Evolutionary conservation across 2,329 filamentous ascomycete species (phyloP).

Genomic region (Cyanodermella asteris): DNA sequence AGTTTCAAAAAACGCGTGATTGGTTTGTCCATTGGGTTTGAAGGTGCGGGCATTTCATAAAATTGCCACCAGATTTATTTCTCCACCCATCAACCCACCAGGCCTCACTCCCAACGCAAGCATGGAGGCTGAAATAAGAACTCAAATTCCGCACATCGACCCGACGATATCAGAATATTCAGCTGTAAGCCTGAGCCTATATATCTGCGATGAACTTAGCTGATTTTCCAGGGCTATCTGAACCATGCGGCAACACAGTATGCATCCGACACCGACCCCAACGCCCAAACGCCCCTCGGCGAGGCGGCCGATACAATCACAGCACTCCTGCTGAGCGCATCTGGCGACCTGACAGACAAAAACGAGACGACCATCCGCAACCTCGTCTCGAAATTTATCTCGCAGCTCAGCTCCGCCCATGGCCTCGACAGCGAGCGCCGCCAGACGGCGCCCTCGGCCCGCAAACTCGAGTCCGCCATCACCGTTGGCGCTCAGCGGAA

Average conservation of each 20-base stretch:
- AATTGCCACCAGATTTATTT: no score
- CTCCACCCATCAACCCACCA: no score
- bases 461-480: slow-evolving; percentile 77
- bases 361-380: slow-evolving; percentile 60
- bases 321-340: slow-evolving; percentile 83
- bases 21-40: no score
- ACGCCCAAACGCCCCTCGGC: slow-evolving; percentile 50
- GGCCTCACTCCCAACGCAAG: no score
- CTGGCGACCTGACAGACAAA: slow-evolving; percentile 50
- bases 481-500: slow-evolving; percentile 86
- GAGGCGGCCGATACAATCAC: slow-evolving; percentile 71
- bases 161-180: slow-evolving; percentile 80
- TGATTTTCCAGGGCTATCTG: slow-evolving; percentile 45
- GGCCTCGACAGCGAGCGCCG: slow-evolving; percentile 42
- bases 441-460: slow-evolving; percentile 54
- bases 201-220: slow-evolving; percentile 2
- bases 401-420: slow-evolving; percentile 53
- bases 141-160: slow-evolving; percentile 69
- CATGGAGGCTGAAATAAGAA: slow-evolving; percentile 83
- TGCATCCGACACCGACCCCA: slow-evolving; percentile 47
- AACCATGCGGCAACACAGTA: slow-evolving; percentile 78
- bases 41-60: no score
- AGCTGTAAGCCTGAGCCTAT: slow-evolving; percentile 25
- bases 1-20: no score
- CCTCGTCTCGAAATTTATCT: slow-evolving; percentile 76